Percentiles rank a stretch among this genome's conserved stretches.
Conservation (phyloP, 192 early-diverging fungal species). For the Gaertneriomyces semiglobifer region DNA sequence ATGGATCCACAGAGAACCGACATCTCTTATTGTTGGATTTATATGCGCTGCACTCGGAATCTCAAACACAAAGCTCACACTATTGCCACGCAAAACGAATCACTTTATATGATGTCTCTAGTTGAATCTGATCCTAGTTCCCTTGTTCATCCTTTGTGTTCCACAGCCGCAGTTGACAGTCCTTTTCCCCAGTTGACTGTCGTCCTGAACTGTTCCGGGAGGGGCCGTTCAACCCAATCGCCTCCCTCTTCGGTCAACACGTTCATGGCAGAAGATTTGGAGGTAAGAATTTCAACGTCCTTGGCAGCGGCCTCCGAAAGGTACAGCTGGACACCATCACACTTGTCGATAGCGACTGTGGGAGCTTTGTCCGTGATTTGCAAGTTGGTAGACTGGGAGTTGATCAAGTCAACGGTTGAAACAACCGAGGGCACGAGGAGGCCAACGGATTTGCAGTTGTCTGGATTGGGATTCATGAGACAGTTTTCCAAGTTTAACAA, state of each 20-base stretch:
- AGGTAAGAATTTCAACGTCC: constrained; percentile 78
- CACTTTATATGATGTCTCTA: no score
- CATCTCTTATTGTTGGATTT: no score
- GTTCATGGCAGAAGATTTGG: constrained; percentile 93
- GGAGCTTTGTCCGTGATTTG: constrained; percentile 82
- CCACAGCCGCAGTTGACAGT: constrained; percentile 75
- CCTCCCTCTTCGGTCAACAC: constrained; percentile 74
- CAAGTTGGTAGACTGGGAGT: constrained; percentile 82
- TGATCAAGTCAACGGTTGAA: constrained; percentile 83
- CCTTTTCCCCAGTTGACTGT: constrained; percentile 66
- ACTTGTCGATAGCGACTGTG: constrained; percentile 86
- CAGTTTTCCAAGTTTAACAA: neutral
- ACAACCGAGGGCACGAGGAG: constrained; percentile 80
- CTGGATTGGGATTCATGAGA: constrained; percentile 34
- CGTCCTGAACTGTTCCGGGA: constrained; percentile 92
- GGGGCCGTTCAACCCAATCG: constrained; percentile 79
- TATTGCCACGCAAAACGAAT: no score
- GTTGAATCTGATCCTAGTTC: neutral
- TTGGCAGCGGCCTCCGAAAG: constrained; percentile 71
- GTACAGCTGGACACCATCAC: constrained; percentile 89
- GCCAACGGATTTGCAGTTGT: constrained; percentile 86
- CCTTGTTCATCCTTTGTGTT: constrained; percentile 68
- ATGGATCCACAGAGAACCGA: no score
- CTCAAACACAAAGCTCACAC: no score
- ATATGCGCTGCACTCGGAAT: no score